These are phyloP conservation scores for Magnolia changhungtana DNA, from an alignment of 164 flowering plant genomes.

Conservation along the genomic window DNA sequence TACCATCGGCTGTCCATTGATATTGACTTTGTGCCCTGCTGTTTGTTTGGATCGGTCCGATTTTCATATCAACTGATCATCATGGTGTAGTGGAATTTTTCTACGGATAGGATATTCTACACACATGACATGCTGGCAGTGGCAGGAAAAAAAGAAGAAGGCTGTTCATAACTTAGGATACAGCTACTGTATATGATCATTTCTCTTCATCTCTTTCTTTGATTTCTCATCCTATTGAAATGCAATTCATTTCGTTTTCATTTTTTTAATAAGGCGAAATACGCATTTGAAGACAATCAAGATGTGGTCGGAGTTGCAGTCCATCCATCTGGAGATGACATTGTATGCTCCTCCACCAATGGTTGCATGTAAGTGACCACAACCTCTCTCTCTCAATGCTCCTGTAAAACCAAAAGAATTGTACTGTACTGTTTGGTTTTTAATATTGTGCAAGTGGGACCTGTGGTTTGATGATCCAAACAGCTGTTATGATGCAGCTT, in stretches of 20 bases:
- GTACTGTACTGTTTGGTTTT: no score
- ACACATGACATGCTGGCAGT: not conserved
- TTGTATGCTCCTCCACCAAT: constrained; percentile 67
- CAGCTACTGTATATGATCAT: not conserved
- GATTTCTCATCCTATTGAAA: not conserved
- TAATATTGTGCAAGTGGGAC: no score
- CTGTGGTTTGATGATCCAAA: no score
- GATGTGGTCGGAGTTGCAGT: constrained; percentile 62
- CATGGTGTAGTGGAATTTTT: no score
- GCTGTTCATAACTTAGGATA: not conserved
- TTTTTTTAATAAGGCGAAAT: constrained; percentile 36
- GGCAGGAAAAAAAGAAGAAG: not conserved
- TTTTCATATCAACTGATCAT: no score
- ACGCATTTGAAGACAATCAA: constrained; percentile 52
- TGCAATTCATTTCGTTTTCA: not conserved
- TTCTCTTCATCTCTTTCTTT: not conserved
- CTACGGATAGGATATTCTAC: not conserved
- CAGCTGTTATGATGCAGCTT: no score
- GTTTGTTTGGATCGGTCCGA: no score
- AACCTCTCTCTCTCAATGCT: not conserved
- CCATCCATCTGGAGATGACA: constrained; percentile 80
- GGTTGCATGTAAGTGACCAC: constrained; percentile 61
- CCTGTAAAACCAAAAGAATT: no score
- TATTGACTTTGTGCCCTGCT: no score
- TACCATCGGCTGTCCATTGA: no score